A percentile compares a stretch with the other conserved stretches of the same genome.
These are phyloP conservation scores for Claviceps africana DNA, from an alignment of 2,329 filamentous ascomycete species.

Conservation along the genomic window DNA sequence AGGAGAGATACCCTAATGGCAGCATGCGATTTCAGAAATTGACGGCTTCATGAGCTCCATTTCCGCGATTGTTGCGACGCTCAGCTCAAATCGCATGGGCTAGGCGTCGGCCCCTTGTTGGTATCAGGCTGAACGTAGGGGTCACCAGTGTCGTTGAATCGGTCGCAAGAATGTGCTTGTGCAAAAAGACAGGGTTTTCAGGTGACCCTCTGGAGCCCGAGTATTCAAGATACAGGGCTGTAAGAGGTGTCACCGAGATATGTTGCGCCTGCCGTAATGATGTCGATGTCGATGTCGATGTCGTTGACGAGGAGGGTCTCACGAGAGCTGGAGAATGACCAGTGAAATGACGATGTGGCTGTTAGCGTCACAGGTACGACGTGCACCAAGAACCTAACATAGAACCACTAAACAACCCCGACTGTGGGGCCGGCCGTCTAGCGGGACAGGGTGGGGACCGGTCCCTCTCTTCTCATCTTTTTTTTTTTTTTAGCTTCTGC, in stretches of 20 bases:
- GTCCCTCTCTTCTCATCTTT: neutral
- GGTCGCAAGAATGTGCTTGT: neutral
- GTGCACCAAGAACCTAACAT: neutral
- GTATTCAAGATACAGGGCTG: neutral
- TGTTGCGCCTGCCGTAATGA: neutral
- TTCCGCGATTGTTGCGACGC: slow-evolving; percentile 18
- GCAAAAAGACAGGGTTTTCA: neutral
- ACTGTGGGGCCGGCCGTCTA: neutral
- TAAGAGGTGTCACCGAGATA: neutral
- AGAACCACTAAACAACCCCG: neutral
- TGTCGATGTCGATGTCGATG: neutral
- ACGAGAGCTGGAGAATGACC: neutral
- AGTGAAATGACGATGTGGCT: neutral
- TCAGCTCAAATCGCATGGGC: neutral
- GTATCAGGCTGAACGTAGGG: neutral
- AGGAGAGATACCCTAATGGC: slow-evolving; percentile 1
- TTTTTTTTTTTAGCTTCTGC: neutral
- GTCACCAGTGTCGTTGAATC: neutral
- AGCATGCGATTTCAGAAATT: slow-evolving; percentile 10
- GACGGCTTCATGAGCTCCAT: slow-evolving; percentile 24
- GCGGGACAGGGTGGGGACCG: neutral
- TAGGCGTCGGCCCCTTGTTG: neutral
- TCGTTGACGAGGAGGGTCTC: slow-evolving; percentile 3
- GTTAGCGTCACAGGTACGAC: neutral
- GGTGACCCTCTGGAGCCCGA: neutral